Evolutionary conservation across 805 yeast species (phyloP).

Genomic region (Starmera pachycereana): DNA sequence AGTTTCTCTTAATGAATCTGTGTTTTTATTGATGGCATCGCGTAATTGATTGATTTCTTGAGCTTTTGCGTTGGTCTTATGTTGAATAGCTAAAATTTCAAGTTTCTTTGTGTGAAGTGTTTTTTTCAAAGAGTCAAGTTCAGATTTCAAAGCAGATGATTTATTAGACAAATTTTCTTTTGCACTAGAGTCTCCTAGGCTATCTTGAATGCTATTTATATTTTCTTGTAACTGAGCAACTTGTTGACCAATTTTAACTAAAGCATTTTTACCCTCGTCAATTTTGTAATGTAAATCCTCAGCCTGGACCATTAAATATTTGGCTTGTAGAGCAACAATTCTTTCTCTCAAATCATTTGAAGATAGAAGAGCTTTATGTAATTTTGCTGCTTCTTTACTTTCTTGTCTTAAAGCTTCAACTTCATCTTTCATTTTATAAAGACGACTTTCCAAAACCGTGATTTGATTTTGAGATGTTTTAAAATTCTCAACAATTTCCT

Average conservation of each 20-base stretch:
- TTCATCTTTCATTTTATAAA: slow-evolving; percentile 28
- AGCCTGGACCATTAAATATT: slow-evolving; percentile 37
- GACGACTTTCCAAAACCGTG: slow-evolving; percentile 26
- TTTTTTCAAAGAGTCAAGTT: slow-evolving; percentile 13
- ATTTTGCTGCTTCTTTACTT: slow-evolving; percentile 30
- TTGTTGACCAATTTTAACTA: slow-evolving; percentile 4
- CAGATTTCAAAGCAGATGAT: slow-evolving; percentile 2
- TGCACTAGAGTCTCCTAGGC: slow-evolving; percentile 2
- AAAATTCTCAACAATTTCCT: slow-evolving; percentile 51
- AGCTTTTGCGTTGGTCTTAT: slow-evolving; percentile 9
- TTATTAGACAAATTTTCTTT: slow-evolving; percentile 3
- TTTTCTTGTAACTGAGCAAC: slow-evolving; percentile 4
- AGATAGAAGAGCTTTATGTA: slow-evolving; percentile 28
- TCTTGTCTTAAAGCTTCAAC: slow-evolving; percentile 29
- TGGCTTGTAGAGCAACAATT: slow-evolving; percentile 34
- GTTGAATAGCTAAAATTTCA: slow-evolving; percentile 1
- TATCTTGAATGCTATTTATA: slow-evolving; percentile 1
- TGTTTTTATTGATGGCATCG: slow-evolving; percentile 7
- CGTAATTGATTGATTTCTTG: slow-evolving; percentile 11
- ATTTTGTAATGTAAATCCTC: slow-evolving; percentile 6
- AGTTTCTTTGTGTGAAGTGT: slow-evolving; percentile 5
- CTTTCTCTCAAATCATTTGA: slow-evolving; percentile 30
- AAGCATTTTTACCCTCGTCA: slow-evolving; percentile 6
- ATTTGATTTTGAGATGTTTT: slow-evolving; percentile 27
- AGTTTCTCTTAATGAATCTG: slow-evolving; percentile 12